phyloP scores from a whole-genome alignment of 2,329 filamentous ascomycete species.

The Alternaria gansuensis region DNA sequence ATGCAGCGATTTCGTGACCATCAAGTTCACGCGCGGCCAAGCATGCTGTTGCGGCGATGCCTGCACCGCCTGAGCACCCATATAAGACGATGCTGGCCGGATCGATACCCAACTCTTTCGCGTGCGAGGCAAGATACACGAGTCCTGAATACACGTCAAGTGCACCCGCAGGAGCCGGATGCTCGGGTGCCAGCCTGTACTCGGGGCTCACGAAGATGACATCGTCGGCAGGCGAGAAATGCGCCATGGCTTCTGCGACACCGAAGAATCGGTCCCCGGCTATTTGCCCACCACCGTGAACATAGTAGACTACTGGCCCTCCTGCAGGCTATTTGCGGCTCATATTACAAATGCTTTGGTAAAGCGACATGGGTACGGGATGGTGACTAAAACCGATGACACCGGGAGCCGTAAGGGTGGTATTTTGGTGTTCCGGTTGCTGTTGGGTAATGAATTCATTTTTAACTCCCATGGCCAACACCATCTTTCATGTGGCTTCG shows the following conservation, averaged over 20 bases:
- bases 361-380: no score
- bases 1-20: conserved; percentile 43
- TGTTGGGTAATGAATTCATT: neutral
- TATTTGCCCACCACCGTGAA: conserved; percentile 57
- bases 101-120: conserved; percentile 55
- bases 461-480: neutral
- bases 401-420: neutral
- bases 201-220: conserved; percentile 40
- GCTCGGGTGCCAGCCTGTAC: conserved; percentile 58
- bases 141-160: conserved; percentile 41
- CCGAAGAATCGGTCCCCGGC: conserved; percentile 38
- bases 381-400: no score
- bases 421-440: neutral
- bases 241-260: conserved; percentile 35
- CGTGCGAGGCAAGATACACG: conserved; percentile 48
- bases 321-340: no score
- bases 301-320: conserved; percentile 27
- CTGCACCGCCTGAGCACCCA: conserved; percentile 58
- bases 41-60: conserved; percentile 53
- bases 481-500: neutral
- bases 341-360: no score
- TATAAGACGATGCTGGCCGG: conserved; percentile 52
- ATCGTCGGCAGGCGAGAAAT: conserved; percentile 31
- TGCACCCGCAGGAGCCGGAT: conserved; percentile 50
- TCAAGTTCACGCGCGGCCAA: conserved; percentile 51